Evolutionary conservation across 169 alveolate species (phyloP), one percentile per base, ranked within the genome.

Genomic region (Eimeria maxima): DNA sequence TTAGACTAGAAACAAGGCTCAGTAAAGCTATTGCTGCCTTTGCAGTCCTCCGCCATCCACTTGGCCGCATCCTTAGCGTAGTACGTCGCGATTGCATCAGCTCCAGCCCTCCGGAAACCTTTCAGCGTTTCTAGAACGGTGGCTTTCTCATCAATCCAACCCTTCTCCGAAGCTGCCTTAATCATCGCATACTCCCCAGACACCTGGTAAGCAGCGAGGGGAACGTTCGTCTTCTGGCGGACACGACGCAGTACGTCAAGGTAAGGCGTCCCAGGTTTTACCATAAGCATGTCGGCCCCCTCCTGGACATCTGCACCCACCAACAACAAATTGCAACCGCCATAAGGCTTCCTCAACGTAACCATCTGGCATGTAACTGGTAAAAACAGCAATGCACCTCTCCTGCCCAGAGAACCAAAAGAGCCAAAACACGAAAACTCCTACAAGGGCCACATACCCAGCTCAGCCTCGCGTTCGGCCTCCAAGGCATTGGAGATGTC

Each of bases 91-190:
- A 98, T 97, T 13, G 98, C 96, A 95, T 97, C 98, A 57, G 98
- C 98, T 18, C 99, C 99, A 8, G 99, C 98, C 93, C 99, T 97
- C 90, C 96, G 65, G 95, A 97, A 97, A 13, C 98, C 91, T 74
- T 97, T 97, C 81, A 98, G 95, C 45, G 97, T 76, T 90, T 98
- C 99, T 47, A 98, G 91, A 16, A 98, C 98, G 47, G 97, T 97
- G 88, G 96, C 97, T 90, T 98, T 98, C 96, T 97, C 98, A 76
- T 97, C 97, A 83, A 97, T 94, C 63, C 97, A 96, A 47, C 98
- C 98, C 73, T 90, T 94, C 83, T 97, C 97, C 50, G 98, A 98
- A 24, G 98, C 98, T 67, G 97, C 97, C 55, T 93, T 96, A 60
- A 98, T 65, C 98, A 98, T 98, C 7, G 98, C 97, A 63, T 97